phyloP scores from a whole-genome alignment of 2,329 filamentous ascomycete species.

The Colletotrichum sansevieriae region DNA sequence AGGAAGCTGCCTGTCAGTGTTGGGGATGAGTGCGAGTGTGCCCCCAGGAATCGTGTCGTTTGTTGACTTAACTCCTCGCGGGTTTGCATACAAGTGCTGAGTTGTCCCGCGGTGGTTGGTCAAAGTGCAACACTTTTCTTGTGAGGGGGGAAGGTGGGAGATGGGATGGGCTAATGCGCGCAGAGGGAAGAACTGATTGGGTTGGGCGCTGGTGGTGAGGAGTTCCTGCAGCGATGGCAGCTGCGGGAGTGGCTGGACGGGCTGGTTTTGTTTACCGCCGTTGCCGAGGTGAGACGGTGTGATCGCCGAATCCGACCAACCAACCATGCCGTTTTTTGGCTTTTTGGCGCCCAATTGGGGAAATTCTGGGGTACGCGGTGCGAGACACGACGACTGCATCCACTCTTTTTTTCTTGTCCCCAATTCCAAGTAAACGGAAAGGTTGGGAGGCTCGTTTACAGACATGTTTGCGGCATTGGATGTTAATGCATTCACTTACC shows the following conservation, averaged over 20 bases:
- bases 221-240: conserved; percentile 35
- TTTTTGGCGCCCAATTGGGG: conserved; percentile 24
- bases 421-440: neutral
- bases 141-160: neutral
- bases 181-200: conserved; percentile 13
- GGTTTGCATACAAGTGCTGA: conserved; percentile 37
- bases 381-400: neutral
- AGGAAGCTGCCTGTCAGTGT: neutral
- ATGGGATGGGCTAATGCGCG: conserved; percentile 14
- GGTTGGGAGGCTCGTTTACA: neutral
- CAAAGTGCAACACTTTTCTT: neutral
- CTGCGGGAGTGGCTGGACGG: conserved; percentile 37
- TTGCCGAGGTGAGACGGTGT: conserved; percentile 28
- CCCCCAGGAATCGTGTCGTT: neutral
- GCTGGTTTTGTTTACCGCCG: conserved; percentile 36
- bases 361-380: conserved; percentile 4
- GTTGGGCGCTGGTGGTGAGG: conserved; percentile 12
- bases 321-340: conserved; percentile 21
- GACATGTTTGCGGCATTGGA: neutral
- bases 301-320: conserved; percentile 10
- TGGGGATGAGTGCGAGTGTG: neutral
- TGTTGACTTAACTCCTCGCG: conserved; percentile 26
- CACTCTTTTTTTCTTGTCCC: neutral
- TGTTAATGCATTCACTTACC: neutral
- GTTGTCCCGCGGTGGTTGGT: conserved; percentile 42